phyloP scores from a whole-genome alignment of 2,329 filamentous ascomycete genomes.

The Phoma sp. region DNA sequence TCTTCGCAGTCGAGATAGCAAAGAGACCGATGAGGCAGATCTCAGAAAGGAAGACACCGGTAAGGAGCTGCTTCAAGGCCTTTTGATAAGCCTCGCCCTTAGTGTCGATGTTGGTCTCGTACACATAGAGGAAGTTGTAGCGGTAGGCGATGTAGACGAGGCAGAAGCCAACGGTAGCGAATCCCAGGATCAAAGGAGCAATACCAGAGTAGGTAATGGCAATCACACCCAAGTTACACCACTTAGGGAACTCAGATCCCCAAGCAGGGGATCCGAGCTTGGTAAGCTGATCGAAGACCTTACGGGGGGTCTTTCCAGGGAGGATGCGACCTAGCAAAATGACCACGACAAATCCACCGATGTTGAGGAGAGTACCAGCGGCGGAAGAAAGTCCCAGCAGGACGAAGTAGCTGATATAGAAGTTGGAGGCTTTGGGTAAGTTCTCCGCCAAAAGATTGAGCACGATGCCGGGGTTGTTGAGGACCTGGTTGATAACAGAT shows the following conservation, averaged over 20 bases:
- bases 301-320: conserved; percentile 52
- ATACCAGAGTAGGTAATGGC: conserved; percentile 57
- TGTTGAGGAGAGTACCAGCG: conserved; percentile 67
- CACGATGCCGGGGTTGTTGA: conserved; percentile 64
- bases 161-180: conserved; percentile 51
- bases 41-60: conserved; percentile 56
- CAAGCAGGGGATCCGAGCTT: conserved; percentile 52
- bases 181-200: conserved; percentile 55
- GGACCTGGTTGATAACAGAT: conserved; percentile 60
- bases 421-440: conserved; percentile 86
- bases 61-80: conserved; percentile 55
- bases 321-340: conserved; percentile 76
- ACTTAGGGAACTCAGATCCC: conserved; percentile 56
- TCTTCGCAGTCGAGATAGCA: conserved; percentile 48
- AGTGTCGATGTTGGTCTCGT: conserved; percentile 55
- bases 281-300: conserved; percentile 53
- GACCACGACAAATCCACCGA: conserved; percentile 80
- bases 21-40: conserved; percentile 57
- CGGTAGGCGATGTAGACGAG: conserved; percentile 56
- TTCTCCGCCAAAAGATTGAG: conserved; percentile 72
- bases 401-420: conserved; percentile 94
- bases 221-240: conserved; percentile 53
- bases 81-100: conserved; percentile 55
- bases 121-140: conserved; percentile 58
- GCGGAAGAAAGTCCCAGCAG: conserved; percentile 70